Evolutionary conservation across 257 asterid species (phyloP), one percentile per base, ranked within the genome.

Genomic region (Gentiana dahurica): DNA sequence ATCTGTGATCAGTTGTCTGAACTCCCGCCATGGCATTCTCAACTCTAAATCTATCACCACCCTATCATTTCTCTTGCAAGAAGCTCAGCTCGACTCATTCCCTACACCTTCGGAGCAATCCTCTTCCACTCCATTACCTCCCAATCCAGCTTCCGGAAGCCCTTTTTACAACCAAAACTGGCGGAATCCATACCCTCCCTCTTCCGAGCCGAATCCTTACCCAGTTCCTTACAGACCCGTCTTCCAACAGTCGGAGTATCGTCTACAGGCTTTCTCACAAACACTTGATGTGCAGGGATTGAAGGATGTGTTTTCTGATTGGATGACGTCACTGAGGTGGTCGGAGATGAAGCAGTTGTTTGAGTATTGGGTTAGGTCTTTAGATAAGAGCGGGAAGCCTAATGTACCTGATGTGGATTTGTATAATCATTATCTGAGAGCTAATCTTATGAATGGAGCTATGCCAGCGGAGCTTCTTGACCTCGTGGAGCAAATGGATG

Each of bases 351-450:
- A 79, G 73, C 78, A 77, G 60, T 61, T 81, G 52, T 92, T 83
- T 49, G 98, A 92, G 80, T 53, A 62, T 5, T 85, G 98, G 98
- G 65, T 81, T 61, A 71, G 70, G 72, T 73, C 84, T 10, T 60
- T 79, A 75, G 94, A 88, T 81, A 62, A 15, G 63, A 70, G 68
- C 54, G 97, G 97, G 66, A 85, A 83, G 70, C 93, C 87, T 9
- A 88, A 92, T 69, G 77, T 44, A 67, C 98, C 98, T 3, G 90
- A 92, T 66, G 97, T 76, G 12, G 64, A 75, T 55, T 65, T 92
- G 44, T 92, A 73, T 61, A 92, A 92, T 73, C 85, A 75, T 57
- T 92, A 85, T 55, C 50, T 92, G 69, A 79, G 96, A 24, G 97
- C 98, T 34, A 80, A 81, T 65, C 59, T 92, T 65, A 92, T 92